These are phyloP conservation scores for Halophytophthora polymorphica DNA, from an alignment of 352 stramenopile species.

Conservation along the genomic window DNA sequence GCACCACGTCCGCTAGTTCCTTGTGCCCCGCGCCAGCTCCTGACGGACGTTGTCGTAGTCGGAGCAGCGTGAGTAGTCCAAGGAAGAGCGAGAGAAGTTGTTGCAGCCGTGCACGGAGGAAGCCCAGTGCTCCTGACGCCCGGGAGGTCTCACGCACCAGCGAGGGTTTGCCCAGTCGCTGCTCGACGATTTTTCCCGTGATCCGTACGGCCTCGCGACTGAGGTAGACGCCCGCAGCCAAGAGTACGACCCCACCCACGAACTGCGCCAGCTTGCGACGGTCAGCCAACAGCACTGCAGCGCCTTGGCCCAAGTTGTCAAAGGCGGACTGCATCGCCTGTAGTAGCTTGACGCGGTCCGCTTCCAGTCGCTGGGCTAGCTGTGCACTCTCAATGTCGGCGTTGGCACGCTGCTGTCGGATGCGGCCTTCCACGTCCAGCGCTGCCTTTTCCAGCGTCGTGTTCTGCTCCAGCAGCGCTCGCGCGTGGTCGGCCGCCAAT, in stretches of 20 bases:
- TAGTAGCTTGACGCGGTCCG: conserved; percentile 62
- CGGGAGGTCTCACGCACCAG: conserved; percentile 70
- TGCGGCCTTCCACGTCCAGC: conserved; percentile 63
- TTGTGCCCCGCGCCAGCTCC: conserved; percentile 22
- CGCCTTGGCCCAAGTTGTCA: conserved; percentile 62
- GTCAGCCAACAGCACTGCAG: conserved; percentile 50
- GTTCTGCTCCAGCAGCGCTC: conserved; percentile 53
- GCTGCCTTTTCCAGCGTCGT: conserved; percentile 56
- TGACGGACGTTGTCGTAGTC: conserved; percentile 6
- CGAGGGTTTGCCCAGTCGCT: conserved; percentile 65
- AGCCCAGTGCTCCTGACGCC: conserved; percentile 40
- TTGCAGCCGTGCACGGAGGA: conserved; percentile 25
- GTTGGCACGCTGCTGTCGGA: conserved; percentile 66
- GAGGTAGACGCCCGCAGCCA: conserved; percentile 58
- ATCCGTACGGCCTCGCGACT: conserved; percentile 64
- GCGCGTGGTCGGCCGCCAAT: conserved; percentile 39
- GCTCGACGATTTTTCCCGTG: conserved; percentile 52
- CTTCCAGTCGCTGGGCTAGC: conserved; percentile 53
- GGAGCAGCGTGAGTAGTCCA: background rate
- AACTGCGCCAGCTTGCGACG: conserved; percentile 60
- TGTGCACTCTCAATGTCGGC: conserved; percentile 74
- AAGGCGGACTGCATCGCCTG: conserved; percentile 64
- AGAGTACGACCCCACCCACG: conserved; percentile 50
- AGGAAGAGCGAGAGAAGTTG: background rate
- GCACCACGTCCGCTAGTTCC: conserved; percentile 61